A percentile compares a stretch with the other conserved stretches of the same genome.
Conservation (phyloP, 2,329 filamentous ascomycete genomes). For the Metarhizium anisopliae region DNA sequence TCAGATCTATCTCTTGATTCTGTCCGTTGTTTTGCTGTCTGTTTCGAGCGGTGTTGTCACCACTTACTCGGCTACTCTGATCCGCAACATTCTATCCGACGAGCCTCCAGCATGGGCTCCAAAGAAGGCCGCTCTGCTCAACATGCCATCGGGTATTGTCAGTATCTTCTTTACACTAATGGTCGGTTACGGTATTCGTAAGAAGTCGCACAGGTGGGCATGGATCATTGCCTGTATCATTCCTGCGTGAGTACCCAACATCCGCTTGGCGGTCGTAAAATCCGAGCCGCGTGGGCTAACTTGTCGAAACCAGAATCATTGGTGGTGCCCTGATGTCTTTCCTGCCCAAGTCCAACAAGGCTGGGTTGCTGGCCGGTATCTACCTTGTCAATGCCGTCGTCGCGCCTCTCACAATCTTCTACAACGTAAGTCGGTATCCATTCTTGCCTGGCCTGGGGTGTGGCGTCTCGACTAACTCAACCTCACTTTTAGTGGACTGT, state of each 20-base stretch:
- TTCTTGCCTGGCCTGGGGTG: neutral
- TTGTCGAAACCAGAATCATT: slow-evolving; percentile 24
- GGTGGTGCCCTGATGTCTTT: slow-evolving; percentile 46
- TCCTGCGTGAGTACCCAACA: slow-evolving; percentile 27
- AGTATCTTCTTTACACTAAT: slow-evolving; percentile 43
- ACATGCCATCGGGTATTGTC: slow-evolving; percentile 43
- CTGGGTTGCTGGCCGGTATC: slow-evolving; percentile 38
- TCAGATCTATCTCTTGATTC: slow-evolving; percentile 41
- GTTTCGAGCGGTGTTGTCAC: slow-evolving; percentile 45
- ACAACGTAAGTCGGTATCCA: slow-evolving; percentile 25
- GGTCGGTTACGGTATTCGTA: slow-evolving; percentile 38
- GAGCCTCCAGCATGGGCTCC: slow-evolving; percentile 13
- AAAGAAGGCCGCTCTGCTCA: slow-evolving; percentile 40
- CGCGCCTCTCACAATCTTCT: slow-evolving; percentile 35
- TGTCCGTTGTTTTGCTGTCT: slow-evolving; percentile 39
- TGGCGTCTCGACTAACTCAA: neutral
- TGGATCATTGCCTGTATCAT: slow-evolving; percentile 40
- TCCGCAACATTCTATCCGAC: slow-evolving; percentile 36
- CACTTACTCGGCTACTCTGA: slow-evolving; percentile 45
- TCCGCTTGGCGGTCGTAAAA: too few relatives aligned
- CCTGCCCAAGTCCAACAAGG: slow-evolving; percentile 32
- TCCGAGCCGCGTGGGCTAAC: neutral
- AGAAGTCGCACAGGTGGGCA: slow-evolving; percentile 38
- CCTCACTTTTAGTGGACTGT: slow-evolving; percentile 30
- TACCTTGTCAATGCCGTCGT: slow-evolving; percentile 43